Evolutionary conservation across 306 rosid genomes (phyloP).

Genomic region (Casuarina equisetifolia): DNA sequence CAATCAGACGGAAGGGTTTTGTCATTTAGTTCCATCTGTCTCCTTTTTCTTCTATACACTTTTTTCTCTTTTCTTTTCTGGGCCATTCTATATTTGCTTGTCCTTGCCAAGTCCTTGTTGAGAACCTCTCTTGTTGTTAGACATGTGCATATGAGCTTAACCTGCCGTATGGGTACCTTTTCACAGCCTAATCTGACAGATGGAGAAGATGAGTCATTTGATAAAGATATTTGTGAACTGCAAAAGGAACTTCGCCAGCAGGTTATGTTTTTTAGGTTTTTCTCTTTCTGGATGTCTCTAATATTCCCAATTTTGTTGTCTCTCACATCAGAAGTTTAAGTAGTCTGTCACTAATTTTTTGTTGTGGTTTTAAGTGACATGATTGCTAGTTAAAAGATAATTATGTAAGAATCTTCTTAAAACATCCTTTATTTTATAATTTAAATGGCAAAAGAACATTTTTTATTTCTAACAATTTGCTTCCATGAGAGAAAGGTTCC

Average conservation of each 20-base stretch:
- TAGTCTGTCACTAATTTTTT: neutral
- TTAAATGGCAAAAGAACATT: too few relatives aligned
- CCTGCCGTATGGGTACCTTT: constrained; percentile 30
- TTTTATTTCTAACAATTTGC: neutral
- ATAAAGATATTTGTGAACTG: constrained; percentile 60
- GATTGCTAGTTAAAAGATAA: too few relatives aligned
- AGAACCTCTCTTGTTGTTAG: neutral
- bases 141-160: constrained; percentile 2
- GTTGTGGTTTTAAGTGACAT: neutral
- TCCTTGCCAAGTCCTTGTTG: neutral
- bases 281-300: constrained; percentile 9
- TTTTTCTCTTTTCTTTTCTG: neutral
- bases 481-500: neutral
- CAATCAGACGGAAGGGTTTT: constrained; percentile 12
- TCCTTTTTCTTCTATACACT: neutral
- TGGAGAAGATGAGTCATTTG: constrained; percentile 64
- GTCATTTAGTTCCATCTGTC: neutral
- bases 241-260: constrained; percentile 59
- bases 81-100: neutral
- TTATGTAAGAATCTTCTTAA: neutral
- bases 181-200: constrained; percentile 81
- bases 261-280: constrained; percentile 43
- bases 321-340: neutral
- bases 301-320: neutral
- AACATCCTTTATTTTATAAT: neutral